Evolutionary conservation across 2,329 filamentous ascomycete species (phyloP).

Genomic region (Pseudogymnoascus sp.): DNA sequence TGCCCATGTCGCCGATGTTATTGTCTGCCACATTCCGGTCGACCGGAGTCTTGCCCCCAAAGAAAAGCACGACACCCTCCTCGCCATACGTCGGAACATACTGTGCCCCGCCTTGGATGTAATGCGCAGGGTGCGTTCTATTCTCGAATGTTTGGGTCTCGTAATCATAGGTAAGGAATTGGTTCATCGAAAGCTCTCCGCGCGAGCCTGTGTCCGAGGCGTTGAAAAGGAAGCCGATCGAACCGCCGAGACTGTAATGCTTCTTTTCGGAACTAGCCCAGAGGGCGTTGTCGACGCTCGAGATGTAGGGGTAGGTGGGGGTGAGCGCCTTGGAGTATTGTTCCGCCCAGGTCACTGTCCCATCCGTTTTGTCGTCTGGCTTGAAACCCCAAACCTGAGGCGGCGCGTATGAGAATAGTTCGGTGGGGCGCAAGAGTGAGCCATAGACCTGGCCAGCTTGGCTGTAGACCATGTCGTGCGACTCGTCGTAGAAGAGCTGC

Average conservation of each 20-base stretch:
- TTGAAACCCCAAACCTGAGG: background rate
- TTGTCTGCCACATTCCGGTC: background rate
- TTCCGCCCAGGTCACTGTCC: background rate
- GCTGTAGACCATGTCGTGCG: conserved; percentile 7
- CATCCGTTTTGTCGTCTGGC: background rate
- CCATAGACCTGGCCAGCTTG: background rate
- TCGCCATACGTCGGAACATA: conserved; percentile 17
- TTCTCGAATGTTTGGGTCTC: conserved; percentile 10
- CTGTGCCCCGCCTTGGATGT: conserved; percentile 13
- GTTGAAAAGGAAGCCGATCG: conserved; percentile 1
- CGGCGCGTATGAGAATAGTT: background rate
- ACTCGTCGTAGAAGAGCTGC: background rate
- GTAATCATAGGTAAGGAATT: conserved; percentile 3
- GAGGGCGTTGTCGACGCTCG: background rate
- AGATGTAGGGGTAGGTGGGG: background rate
- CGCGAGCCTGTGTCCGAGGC: background rate
- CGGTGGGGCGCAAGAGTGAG: background rate
- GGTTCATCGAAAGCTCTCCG: conserved; percentile 1
- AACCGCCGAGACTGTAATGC: conserved; percentile 6
- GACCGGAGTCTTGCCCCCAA: conserved; percentile 14
- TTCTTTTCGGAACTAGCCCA: conserved; percentile 1
- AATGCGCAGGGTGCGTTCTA: background rate
- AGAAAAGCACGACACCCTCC: conserved; percentile 16
- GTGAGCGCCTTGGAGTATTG: background rate
- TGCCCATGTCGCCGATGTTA: background rate